Evolutionary conservation across 2,329 filamentous ascomycete genomes (phyloP), one percentile per base, ranked within the genome.

Genomic region (Bertia moriformis): DNA sequence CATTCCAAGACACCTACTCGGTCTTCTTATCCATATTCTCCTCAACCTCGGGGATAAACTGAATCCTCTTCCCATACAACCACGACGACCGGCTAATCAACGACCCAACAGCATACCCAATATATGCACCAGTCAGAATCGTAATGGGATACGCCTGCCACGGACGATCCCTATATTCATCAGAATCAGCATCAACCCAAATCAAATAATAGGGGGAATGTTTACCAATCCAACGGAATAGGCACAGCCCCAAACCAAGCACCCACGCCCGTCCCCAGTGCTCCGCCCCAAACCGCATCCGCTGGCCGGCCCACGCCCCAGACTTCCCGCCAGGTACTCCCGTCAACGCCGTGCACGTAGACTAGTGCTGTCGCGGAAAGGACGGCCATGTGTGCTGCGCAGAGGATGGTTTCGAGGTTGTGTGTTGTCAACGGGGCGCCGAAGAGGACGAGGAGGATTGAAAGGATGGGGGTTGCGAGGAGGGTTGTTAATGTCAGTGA

Each of bases 361-460:
- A 35, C 15, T 15, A 35, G 15, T 7, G 32, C 10, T 7, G 32
- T 35, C 7, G 32, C 12, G 15, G 32, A 13, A 7, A 35, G 15
- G 32, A 35, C 12, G 7, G 32, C 32, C 32, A 35, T 35, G 32
- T 35, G 32, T 10, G 32, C 32, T 7, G 32, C 32, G 15, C 32
- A 35, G 32, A 35, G 32, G 10, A 35, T 7, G 7, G 32, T 35
- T 15, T 35, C 12, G 15, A 18, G 7, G 15, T 35, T 35, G 15
- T 35, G 32, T 10, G 32, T 35, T 17, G 32, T 35, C 12, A 35
- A 18, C 12, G 32, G 32, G 32, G 32, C 32, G 32, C 32, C 32
- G 32, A 35, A 35, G 32, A 35, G 32, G 10, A 35, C 32, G 32
- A 35, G 32, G 32, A 35, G 32, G 32, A 35, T 17, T 12, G 32